phyloP scores from a whole-genome alignment of 352 stramenopile species.

The Globisporangium acanthophoron region DNA sequence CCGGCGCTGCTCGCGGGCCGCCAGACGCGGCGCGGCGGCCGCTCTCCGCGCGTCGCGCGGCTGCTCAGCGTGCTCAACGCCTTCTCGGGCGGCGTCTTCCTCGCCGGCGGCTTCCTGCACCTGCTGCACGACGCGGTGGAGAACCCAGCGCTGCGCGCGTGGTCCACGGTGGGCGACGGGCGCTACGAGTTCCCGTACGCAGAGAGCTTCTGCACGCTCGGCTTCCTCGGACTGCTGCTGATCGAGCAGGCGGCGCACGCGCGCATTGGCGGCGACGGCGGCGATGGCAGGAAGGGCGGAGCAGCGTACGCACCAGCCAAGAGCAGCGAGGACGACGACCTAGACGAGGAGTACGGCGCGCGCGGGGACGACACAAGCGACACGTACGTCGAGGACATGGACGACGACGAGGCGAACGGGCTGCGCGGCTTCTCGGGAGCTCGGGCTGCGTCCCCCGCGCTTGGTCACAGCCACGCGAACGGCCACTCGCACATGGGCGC shows the following conservation, averaged over 20 bases:
- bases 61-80: conserved; percentile 51
- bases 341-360: conserved; percentile 30
- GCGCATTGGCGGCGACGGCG: conserved; percentile 16
- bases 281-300: not conserved
- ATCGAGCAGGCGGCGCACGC: conserved; percentile 63
- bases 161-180: conserved; percentile 59
- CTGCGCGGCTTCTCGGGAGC: not conserved
- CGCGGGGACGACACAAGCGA: conserved; percentile 31
- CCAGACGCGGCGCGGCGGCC: conserved; percentile 14
- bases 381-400: conserved; percentile 39
- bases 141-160: conserved; percentile 56
- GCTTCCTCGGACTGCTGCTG: conserved; percentile 61
- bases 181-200: conserved; percentile 70
- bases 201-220: conserved; percentile 73
- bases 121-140: conserved; percentile 65
- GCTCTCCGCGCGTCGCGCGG: conserved; percentile 24
- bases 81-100: conserved; percentile 72
- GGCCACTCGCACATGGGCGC: conserved; percentile 32
- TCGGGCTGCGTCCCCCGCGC: conserved; percentile 3
- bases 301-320: conserved; percentile 22
- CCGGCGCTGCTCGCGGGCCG: conserved; percentile 39
- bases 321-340: conserved; percentile 23
- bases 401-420: conserved; percentile 22
- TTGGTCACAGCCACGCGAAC: conserved; percentile 9
- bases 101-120: conserved; percentile 76